phyloP scores from a whole-genome alignment of 257 asterid genomes.

The Leptodermis oblonga region DNA sequence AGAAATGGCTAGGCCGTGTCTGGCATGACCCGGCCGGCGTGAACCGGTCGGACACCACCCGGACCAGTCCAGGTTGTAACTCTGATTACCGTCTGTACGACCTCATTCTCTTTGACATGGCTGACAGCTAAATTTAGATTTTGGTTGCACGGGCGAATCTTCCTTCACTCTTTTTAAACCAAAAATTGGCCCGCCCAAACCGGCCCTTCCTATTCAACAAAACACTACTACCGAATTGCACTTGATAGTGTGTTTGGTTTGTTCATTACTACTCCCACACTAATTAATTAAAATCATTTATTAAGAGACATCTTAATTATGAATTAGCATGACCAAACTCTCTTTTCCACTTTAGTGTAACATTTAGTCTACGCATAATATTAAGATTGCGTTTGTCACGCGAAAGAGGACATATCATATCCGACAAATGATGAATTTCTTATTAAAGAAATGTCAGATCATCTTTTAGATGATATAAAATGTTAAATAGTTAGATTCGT shows the following conservation, averaged over 20 bases:
- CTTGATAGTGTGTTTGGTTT: slow-evolving; percentile 7
- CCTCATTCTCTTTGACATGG: slow-evolving; percentile 30
- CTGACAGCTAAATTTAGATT: slow-evolving; percentile 42
- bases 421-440: no score
- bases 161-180: slow-evolving; percentile 19
- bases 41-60: slow-evolving; percentile 50
- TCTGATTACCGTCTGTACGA: slow-evolving; percentile 33
- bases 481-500: no score
- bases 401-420: no score
- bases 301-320: background rate
- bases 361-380: no score
- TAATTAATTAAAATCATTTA: no score
- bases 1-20: slow-evolving; percentile 14
- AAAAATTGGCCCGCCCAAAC: background rate
- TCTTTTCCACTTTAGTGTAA: background rate
- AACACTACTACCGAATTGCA: slow-evolving; percentile 13
- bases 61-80: slow-evolving; percentile 52
- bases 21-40: slow-evolving; percentile 32
- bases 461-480: no score
- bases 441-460: no score
- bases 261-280: background rate
- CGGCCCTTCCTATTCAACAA: slow-evolving; percentile 4
- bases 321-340: background rate
- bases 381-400: no score
- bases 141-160: slow-evolving; percentile 43